These are phyloP conservation scores for Nemania sp. DNA, from an alignment of 2,329 filamentous ascomycete genomes.

Conservation along the genomic window DNA sequence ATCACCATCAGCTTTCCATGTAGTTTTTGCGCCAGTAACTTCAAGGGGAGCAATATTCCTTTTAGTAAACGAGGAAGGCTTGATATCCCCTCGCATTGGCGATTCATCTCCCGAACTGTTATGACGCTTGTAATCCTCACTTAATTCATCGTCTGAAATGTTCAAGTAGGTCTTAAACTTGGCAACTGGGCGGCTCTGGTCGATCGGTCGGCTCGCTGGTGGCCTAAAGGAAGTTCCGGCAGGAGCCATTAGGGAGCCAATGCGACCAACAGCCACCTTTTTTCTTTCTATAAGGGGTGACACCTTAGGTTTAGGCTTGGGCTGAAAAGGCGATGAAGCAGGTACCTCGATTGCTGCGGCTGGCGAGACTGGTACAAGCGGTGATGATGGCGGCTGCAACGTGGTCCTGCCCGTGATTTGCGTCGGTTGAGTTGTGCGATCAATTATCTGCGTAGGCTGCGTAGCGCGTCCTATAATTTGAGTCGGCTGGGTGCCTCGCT, in stretches of 20 bases:
- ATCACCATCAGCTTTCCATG: conserved; percentile 28
- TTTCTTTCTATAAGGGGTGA: conserved; percentile 24
- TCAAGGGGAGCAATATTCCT: conserved; percentile 23
- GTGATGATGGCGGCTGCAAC: conserved; percentile 39
- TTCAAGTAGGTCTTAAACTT: conserved; percentile 37
- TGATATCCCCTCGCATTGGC: conserved; percentile 41
- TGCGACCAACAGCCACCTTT: conserved; percentile 36
- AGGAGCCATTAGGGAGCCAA: conserved; percentile 72
- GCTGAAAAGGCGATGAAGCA: conserved; percentile 79
- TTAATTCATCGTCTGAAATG: conserved; percentile 42
- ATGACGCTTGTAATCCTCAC: conserved; percentile 40
- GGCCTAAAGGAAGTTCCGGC: conserved; percentile 72
- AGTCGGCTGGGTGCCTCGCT: conserved; percentile 60
- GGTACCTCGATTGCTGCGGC: conserved; percentile 72
- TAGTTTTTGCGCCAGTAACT: conserved; percentile 19
- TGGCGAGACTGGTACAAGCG: conserved; percentile 49
- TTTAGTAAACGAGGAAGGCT: conserved; percentile 40
- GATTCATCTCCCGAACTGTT: conserved; percentile 41
- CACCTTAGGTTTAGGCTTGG: conserved; percentile 38
- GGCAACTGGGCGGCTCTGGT: conserved; percentile 44
- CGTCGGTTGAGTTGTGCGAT: conserved; percentile 45
- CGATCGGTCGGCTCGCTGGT: conserved; percentile 39
- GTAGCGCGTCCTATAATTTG: conserved; percentile 56
- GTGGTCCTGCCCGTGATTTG: conserved; percentile 47
- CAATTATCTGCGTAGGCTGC: conserved; percentile 48